A percentile compares a stretch with the other conserved stretches of the same genome.
Evolutionary conservation across 2,329 filamentous ascomycete species (phyloP).

Genomic region (Rutstroemia sp.): DNA sequence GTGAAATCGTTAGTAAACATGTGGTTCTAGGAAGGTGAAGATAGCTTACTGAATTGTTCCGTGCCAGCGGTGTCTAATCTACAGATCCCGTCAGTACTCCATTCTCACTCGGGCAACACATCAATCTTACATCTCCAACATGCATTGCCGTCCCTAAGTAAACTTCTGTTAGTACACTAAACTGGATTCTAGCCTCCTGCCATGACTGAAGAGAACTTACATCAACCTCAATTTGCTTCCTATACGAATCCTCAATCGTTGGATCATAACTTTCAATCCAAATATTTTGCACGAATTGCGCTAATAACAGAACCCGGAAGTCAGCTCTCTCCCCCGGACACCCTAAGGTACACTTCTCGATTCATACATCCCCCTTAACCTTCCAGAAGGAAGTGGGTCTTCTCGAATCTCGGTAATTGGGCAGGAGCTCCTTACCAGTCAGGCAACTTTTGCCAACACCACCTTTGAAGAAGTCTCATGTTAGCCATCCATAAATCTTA

Average conservation of each 20-base stretch:
- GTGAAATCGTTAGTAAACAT: slow-evolving; percentile 12
- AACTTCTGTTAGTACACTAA: neutral
- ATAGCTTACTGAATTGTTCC: slow-evolving; percentile 65
- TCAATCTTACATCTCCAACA: slow-evolving; percentile 57
- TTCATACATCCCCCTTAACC: neutral
- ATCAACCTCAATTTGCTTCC: slow-evolving; percentile 59
- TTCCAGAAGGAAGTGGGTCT: slow-evolving; percentile 5
- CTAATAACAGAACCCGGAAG: slow-evolving; percentile 30
- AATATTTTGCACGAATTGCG: slow-evolving; percentile 69
- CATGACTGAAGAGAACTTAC: slow-evolving; percentile 40
- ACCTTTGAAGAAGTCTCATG: slow-evolving; percentile 37
- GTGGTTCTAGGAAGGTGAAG: slow-evolving; percentile 11
- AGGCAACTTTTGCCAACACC: slow-evolving; percentile 71
- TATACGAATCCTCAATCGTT: slow-evolving; percentile 55
- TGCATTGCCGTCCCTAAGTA: slow-evolving; percentile 58
- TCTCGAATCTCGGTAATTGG: neutral
- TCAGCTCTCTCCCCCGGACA: slow-evolving; percentile 10
- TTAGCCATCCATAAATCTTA: slow-evolving; percentile 13
- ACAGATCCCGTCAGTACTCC: slow-evolving; percentile 13
- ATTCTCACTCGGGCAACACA: neutral
- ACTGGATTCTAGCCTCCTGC: neutral
- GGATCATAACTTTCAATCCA: slow-evolving; percentile 66
- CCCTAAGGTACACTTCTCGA: neutral
- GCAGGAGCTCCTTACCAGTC: slow-evolving; percentile 46
- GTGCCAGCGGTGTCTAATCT: slow-evolving; percentile 67